phyloP scores from a whole-genome alignment of 768 basidiomycete genomes.

The Cantharellus cinnabarinus region DNA sequence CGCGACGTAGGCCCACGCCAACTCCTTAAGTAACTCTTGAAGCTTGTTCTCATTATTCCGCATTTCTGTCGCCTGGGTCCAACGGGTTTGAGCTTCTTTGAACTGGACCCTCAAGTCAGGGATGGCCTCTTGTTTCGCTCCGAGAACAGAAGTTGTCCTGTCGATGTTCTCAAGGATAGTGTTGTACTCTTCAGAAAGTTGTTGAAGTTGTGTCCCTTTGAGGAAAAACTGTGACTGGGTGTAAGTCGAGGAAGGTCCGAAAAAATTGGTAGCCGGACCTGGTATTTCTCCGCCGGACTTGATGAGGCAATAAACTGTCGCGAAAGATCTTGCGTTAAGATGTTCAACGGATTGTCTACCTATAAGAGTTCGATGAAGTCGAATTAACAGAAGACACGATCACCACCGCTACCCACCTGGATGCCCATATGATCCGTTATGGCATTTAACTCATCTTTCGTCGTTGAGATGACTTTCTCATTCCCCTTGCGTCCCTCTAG shows the following conservation, averaged over 20 bases:
- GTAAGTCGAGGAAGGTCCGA: no score
- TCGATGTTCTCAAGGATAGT: slow-evolving; percentile 51
- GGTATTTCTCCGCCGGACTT: slow-evolving; percentile 69
- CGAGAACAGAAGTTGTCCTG: slow-evolving; percentile 41
- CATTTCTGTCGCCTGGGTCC: slow-evolving; percentile 55
- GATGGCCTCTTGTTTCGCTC: slow-evolving; percentile 52
- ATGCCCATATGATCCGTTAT: slow-evolving; percentile 95
- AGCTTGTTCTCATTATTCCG: slow-evolving; percentile 46
- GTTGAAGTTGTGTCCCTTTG: slow-evolving; percentile 73
- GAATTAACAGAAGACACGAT: background rate
- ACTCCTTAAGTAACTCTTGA: slow-evolving; percentile 53
- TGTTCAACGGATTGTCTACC: slow-evolving; percentile 90
- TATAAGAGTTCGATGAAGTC: background rate
- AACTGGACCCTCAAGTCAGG: slow-evolving; percentile 50
- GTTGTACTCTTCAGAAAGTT: slow-evolving; percentile 75
- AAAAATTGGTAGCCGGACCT: slow-evolving; percentile 25
- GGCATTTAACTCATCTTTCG: slow-evolving; percentile 64
- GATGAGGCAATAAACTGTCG: slow-evolving; percentile 74
- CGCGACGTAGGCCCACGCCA: slow-evolving; percentile 74
- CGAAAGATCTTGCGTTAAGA: slow-evolving; percentile 70
- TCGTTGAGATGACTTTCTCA: slow-evolving; percentile 38
- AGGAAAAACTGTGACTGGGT: slow-evolving; percentile 58
- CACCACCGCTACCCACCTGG: slow-evolving; percentile 22
- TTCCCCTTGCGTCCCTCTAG: slow-evolving; percentile 27
- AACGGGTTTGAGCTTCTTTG: slow-evolving; percentile 35